Percentiles rank a stretch among this genome's conserved stretches.
Conservation (phyloP, 371 early-diverging fungal genomes). For the Mortierella sp. region DNA sequence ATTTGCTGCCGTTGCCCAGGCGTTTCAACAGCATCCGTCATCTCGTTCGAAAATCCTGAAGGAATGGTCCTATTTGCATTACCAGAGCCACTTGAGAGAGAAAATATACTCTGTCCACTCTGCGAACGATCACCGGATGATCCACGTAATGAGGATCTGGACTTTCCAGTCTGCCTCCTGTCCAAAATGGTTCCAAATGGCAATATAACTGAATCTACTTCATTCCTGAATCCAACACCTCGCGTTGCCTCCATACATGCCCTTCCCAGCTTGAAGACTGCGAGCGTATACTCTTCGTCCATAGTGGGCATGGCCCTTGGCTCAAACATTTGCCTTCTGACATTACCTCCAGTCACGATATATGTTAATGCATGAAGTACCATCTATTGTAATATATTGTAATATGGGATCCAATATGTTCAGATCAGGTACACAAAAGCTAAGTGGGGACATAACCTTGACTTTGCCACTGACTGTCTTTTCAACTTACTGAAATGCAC, state of each 20-base stretch:
- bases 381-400: constrained; percentile 25
- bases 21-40: constrained; percentile 39
- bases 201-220: constrained; percentile 47
- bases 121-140: constrained; percentile 6
- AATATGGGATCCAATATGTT: constrained; percentile 1
- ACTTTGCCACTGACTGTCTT: not conserved
- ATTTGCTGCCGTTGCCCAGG: constrained; percentile 39
- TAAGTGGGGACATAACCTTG: not conserved
- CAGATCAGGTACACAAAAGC: not conserved
- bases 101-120: constrained; percentile 1
- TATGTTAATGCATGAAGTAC: constrained; percentile 48
- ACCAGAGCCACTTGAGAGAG: constrained; percentile 1
- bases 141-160: not conserved
- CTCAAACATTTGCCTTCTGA: constrained; percentile 57
- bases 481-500: constrained; percentile 42
- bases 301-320: constrained; percentile 40
- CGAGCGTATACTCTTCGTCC: constrained; percentile 53
- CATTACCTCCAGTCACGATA: constrained; percentile 55
- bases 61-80: not conserved
- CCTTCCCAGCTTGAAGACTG: constrained; percentile 58
- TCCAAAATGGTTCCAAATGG: constrained; percentile 54
- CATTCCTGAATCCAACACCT: constrained; percentile 54
- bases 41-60: constrained; percentile 46
- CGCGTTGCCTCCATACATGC: constrained; percentile 59
- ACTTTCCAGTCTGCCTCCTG: constrained; percentile 9